Evolutionary conservation across 2,329 filamentous ascomycete species (phyloP).

Genomic region (Clarireedia monteithiana): DNA sequence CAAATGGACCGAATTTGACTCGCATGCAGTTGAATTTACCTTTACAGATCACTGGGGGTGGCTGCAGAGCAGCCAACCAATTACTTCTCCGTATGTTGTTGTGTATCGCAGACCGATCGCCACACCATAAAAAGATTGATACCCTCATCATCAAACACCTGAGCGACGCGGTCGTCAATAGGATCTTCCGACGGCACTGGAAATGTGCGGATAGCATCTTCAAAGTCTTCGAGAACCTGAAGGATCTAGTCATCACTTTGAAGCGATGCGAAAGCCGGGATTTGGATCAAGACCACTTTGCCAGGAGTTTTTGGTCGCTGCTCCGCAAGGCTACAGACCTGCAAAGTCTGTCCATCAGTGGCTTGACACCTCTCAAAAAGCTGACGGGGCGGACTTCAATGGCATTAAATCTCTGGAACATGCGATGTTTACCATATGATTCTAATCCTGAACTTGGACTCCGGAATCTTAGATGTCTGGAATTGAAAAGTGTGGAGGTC

Average conservation of each 20-base stretch:
- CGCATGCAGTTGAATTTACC: constrained; percentile 44
- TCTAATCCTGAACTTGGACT: constrained; percentile 11
- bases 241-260: constrained; percentile 40
- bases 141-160: constrained; percentile 44
- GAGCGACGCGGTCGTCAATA: constrained; percentile 39
- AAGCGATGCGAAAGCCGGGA: constrained; percentile 37
- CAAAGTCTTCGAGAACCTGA: constrained; percentile 33
- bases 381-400: constrained; percentile 16
- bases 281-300: constrained; percentile 33
- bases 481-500: constrained; percentile 29
- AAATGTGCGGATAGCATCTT: constrained; percentile 43
- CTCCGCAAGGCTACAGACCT: constrained; percentile 38
- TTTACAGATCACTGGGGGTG: constrained; percentile 40
- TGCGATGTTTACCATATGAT: constrained; percentile 26
- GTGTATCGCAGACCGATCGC: constrained; percentile 37
- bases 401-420: constrained; percentile 16
- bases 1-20: constrained; percentile 37
- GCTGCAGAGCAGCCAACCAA: constrained; percentile 40
- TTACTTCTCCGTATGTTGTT: constrained; percentile 46
- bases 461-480: constrained; percentile 21
- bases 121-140: constrained; percentile 37
- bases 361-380: constrained; percentile 27
- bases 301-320: constrained; percentile 41
- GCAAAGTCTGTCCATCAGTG: constrained; percentile 40
- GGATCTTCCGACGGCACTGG: constrained; percentile 42